Conservation (phyloP, 2,329 filamentous ascomycete genomes). For the Chaetomium sp. region DNA sequence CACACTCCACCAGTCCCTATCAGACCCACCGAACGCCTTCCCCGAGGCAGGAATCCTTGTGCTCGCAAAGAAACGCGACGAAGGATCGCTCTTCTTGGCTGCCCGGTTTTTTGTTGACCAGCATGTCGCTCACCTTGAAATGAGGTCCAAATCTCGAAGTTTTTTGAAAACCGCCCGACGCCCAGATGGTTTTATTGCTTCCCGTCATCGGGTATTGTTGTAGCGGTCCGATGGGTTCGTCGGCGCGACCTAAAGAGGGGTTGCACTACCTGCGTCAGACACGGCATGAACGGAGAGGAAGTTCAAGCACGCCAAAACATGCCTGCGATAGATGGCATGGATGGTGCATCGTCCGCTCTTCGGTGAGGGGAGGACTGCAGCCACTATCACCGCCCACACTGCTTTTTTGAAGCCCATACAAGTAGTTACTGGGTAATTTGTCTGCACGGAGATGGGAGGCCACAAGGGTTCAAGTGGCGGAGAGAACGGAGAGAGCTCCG, state of each 20-base stretch:
- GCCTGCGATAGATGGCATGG: not conserved
- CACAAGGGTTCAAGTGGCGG: too few species aligned
- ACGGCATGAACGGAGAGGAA: not conserved
- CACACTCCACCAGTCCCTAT: not conserved
- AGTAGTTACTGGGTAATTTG: not conserved
- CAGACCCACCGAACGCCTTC: not conserved
- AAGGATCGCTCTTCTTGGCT: not conserved
- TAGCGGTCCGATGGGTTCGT: too few species aligned
- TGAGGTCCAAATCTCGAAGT: too few species aligned
- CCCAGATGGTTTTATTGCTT: too few species aligned
- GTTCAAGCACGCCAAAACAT: not conserved
- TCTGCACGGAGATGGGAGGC: not conserved
- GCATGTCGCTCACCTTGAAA: too few species aligned
- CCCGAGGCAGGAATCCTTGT: not conserved
- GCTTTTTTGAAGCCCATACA: not conserved
- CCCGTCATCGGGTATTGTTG: too few species aligned
- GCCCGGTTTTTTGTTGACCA: too few species aligned
- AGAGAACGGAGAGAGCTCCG: too few species aligned
- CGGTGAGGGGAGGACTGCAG: slow-evolving; percentile 18
- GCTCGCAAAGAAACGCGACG: not conserved
- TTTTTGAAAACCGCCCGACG: too few species aligned
- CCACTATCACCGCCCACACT: slow-evolving; percentile 7
- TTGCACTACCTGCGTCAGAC: too few species aligned
- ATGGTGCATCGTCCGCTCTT: slow-evolving; percentile 1
- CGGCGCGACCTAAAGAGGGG: too few species aligned